Evolutionary conservation across 306 rosid genomes (phyloP).

Genomic region (Dryas octopetala): DNA sequence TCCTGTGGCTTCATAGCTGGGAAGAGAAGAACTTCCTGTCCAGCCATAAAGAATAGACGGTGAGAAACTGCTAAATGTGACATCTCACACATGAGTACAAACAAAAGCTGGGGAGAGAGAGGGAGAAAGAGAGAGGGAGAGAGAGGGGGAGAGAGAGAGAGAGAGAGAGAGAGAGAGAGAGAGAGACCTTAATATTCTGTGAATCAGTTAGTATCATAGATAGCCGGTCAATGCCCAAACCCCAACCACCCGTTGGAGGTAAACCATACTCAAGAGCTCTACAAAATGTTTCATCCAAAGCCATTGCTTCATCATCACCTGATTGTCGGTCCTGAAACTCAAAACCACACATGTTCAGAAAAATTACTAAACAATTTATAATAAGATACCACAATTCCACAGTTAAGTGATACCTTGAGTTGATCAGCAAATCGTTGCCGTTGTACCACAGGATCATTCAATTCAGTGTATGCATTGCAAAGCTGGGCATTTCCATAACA

Average conservation of each 20-base stretch:
- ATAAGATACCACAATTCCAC: neutral
- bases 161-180: neutral
- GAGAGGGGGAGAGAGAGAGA: neutral
- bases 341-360: conserved; percentile 18
- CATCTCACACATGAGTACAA: neutral
- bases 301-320: conserved; percentile 98
- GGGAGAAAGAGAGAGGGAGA: neutral
- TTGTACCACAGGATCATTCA: conserved; percentile 95
- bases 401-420: conserved; percentile 60
- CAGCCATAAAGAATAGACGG: conserved; percentile 11
- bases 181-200: conserved; percentile 75
- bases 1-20: conserved; percentile 96
- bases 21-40: conserved; percentile 92
- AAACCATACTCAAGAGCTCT: conserved; percentile 91
- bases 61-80: neutral
- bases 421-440: conserved; percentile 88
- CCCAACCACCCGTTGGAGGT: conserved; percentile 99
- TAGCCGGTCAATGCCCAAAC: conserved; percentile 87
- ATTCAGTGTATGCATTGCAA: conserved; percentile 86
- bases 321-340: conserved; percentile 75
- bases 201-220: conserved; percentile 84
- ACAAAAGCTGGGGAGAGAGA: neutral
- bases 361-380: neutral
- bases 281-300: conserved; percentile 84
- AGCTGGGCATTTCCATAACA: conserved; percentile 48